phyloP scores from a whole-genome alignment of 2,329 filamentous ascomycete genomes.

The Fusarium falciforme region DNA sequence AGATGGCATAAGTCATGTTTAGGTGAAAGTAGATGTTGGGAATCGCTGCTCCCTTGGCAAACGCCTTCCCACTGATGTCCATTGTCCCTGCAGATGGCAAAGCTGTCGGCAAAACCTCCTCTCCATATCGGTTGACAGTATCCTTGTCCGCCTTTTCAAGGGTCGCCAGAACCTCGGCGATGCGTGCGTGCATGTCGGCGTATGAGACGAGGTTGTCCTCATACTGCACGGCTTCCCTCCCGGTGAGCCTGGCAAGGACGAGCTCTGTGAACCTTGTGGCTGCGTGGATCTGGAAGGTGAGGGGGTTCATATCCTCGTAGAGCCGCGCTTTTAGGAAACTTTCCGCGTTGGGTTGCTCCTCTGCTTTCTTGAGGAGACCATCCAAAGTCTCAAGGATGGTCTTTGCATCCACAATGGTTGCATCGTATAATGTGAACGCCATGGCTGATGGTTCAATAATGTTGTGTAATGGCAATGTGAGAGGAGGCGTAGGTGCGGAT shows the following conservation, averaged over 20 bases:
- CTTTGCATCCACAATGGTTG: slow-evolving; percentile 44
- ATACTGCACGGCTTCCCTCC: slow-evolving; percentile 35
- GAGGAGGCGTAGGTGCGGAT: neutral
- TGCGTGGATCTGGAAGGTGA: slow-evolving; percentile 51
- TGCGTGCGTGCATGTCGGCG: slow-evolving; percentile 46
- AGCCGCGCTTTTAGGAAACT: slow-evolving; percentile 46
- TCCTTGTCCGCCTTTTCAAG: slow-evolving; percentile 48
- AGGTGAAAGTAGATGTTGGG: slow-evolving; percentile 73
- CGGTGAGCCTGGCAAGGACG: slow-evolving; percentile 45
- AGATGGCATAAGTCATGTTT: slow-evolving; percentile 66
- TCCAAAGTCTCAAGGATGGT: slow-evolving; percentile 41
- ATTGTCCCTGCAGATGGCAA: slow-evolving; percentile 34
- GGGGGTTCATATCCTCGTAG: slow-evolving; percentile 52
- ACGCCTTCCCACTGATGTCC: slow-evolving; percentile 48
- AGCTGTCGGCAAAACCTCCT: slow-evolving; percentile 37
- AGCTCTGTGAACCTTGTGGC: slow-evolving; percentile 41
- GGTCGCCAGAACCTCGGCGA: slow-evolving; percentile 39
- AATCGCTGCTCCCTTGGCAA: slow-evolving; percentile 58
- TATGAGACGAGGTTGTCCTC: slow-evolving; percentile 44
- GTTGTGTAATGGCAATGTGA: neutral
- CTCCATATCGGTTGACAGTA: slow-evolving; percentile 45
- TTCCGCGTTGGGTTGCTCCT: slow-evolving; percentile 45
- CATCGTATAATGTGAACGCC: slow-evolving; percentile 49
- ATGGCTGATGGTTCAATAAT: slow-evolving; percentile 11
- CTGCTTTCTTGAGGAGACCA: slow-evolving; percentile 46